Evolutionary conservation across 2,329 filamentous ascomycete genomes (phyloP).

Genomic region (Metarhizium anisopliae): DNA sequence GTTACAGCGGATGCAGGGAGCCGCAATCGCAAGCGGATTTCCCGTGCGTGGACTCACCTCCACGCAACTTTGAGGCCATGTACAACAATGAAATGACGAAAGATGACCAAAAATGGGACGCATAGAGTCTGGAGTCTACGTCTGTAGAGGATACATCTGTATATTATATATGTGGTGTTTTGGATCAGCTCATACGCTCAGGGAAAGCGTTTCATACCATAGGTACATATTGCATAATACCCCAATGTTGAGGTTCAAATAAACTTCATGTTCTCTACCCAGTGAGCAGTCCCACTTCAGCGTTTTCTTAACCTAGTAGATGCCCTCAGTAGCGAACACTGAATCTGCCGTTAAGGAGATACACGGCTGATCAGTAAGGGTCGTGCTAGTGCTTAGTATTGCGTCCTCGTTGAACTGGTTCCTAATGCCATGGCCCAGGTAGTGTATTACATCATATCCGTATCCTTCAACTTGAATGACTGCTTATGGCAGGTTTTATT

Average conservation of each 20-base stretch:
- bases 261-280: constrained; percentile 30
- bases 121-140: background rate
- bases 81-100: background rate
- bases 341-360: too few species aligned
- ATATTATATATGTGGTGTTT: background rate
- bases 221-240: constrained; percentile 9
- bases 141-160: background rate
- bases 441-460: too few species aligned
- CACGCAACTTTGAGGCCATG: constrained; percentile 1
- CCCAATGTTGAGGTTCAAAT: constrained; percentile 36
- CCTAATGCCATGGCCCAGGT: too few species aligned
- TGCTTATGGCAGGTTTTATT: too few species aligned
- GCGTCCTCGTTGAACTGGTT: too few species aligned
- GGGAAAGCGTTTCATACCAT: background rate
- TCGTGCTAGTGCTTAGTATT: too few species aligned
- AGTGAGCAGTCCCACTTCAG: too few species aligned
- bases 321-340: too few species aligned
- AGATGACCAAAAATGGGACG: background rate
- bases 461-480: too few species aligned
- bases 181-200: background rate
- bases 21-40: constrained; percentile 25
- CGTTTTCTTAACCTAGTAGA: too few species aligned
- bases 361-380: too few species aligned
- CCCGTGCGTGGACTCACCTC: constrained; percentile 14
- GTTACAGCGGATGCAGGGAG: constrained; percentile 21